Base-by-base conservation (phyloP, 139 green algal genomes). In the Coelastrella sp. region DNA sequence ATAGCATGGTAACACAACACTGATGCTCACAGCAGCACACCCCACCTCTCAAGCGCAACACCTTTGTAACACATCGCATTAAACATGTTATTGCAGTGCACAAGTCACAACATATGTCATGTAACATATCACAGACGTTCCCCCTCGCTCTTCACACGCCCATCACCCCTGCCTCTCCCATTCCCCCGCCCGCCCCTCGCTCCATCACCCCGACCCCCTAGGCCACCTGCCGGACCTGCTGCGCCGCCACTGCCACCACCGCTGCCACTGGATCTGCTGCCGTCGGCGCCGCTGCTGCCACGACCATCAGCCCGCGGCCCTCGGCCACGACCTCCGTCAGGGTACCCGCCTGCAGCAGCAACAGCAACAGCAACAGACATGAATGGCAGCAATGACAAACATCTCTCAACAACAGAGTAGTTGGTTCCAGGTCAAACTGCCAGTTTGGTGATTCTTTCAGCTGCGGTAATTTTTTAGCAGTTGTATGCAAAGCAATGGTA, bases 311-410 rank as follows among this genome's bases (percentile, higher is more conserved):
- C n/a, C 24, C 35, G 19, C 15, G 11, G 56, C 1, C 78, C 78
- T 20, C 78, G 19, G 24, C 78, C 56, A 65, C 78, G 78, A 7
- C 82, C 82, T 8, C 65, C 82, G 7, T 79, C 65, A 7, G 25
- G 14, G 24, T 87, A 87, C 7, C 82, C 82, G 20, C 35, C 66
- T 81, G 66, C 25, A 12, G 58, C 63, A 35, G 27, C 63, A 87
- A 60, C n/a, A 76, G 60, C 68, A 81, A 24, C 35, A 88, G 8
- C 27, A 81, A 27, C 7, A 57, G 68, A n/a, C 84, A 81, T 19
- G 4, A 80, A 0, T n/a, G 9, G 3, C 22, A 60, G 61, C 61
- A 27, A 76, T 12, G 35, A 9, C 78, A 84, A 17, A 8, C 49
- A 56, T 10, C 15, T 66, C 49, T 9, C n/a, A 8, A 0, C 12